Percentiles rank a stretch among this genome's conserved stretches.
Conservation (phyloP, 2,329 filamentous ascomycete species). For the Penicillium corylophilum region DNA sequence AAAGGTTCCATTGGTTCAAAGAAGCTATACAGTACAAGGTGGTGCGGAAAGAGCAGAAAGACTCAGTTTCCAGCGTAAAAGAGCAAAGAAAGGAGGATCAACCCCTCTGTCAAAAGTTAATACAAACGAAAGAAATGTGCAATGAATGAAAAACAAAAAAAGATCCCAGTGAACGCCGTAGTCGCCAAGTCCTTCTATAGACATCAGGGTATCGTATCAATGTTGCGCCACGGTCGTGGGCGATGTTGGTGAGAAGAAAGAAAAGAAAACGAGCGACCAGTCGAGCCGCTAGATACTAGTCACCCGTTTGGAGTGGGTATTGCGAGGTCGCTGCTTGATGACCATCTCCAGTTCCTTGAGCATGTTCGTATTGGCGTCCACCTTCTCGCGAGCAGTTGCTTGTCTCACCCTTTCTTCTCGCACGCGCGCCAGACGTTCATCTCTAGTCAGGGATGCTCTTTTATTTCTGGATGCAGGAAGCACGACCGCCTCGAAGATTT, state of each 20-base stretch:
- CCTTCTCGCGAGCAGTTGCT: constrained; percentile 68
- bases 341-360: constrained; percentile 89
- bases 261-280: not conserved
- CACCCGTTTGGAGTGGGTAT: constrained; percentile 41
- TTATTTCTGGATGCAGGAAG: constrained; percentile 62
- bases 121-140: constrained; percentile 13
- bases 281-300: constrained; percentile 39
- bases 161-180: constrained; percentile 26
- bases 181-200: constrained; percentile 36
- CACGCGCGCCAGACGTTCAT: constrained; percentile 84
- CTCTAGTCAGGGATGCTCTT: constrained; percentile 69
- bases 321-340: constrained; percentile 60
- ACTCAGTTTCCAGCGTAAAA: not conserved
- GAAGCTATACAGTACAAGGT: constrained; percentile 3
- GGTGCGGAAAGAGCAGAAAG: not conserved
- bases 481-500: constrained; percentile 90
- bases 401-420: constrained; percentile 79
- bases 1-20: not conserved
- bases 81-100: not conserved
- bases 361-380: constrained; percentile 84
- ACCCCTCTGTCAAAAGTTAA: not conserved
- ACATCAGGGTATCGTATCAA: constrained; percentile 32
- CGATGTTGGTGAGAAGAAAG: not conserved
- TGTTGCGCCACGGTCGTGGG: not conserved
- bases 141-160: constrained; percentile 9